Base-by-base conservation (phyloP, 2,329 filamentous ascomycete genomes). In the Xylaria digitata region DNA sequence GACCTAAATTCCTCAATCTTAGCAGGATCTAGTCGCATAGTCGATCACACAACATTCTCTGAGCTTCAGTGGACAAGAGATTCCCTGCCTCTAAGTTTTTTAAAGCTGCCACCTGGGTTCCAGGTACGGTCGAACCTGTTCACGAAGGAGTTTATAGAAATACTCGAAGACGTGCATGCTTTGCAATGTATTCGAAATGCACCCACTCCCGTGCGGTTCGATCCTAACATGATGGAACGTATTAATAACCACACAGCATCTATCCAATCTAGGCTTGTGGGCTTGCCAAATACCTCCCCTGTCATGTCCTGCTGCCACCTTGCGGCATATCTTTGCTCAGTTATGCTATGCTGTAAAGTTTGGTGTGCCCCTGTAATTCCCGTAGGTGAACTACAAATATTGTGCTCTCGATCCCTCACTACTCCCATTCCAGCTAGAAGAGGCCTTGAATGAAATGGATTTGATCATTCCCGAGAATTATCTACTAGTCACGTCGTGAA, bases 241-340 rank as follows among this genome's bases (percentile, higher is more conserved):
- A 76, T 83, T 26, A 75, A 83, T 45, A 80, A 80, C 40, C 81
- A 82, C 8, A 75, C 75, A 42, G 81, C 81, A 45, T 82, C 78
- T 2, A 80, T 83, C 13, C 81, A 83, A 43, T 82, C 81, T 0
- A 75, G 80, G 37, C 71, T 83, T 0, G 72, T 72, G 2, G 49
- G 55, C 7, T 66, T 81, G 2, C 64, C 67, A 4, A 70, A 68
- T 9, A 1, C 15, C 0, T 78, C 73, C 0, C 46, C 71, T 1
- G 21, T 80, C 5, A 61, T 70, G 1, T 74, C 78, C 1, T 81
- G 77, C 61, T 81, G 78, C n/a, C 70, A 75, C 50, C 72, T 82
- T 1, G 81, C 78, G 1, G 78, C 79, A 8, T 83, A 82, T 71
- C 37, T 83, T n/a, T 80, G 77, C 59, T 79, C 81, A 2, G 71